Evolutionary conservation across 805 yeast genomes (phyloP).

Genomic region (Hagleromyces aurorensis): DNA sequence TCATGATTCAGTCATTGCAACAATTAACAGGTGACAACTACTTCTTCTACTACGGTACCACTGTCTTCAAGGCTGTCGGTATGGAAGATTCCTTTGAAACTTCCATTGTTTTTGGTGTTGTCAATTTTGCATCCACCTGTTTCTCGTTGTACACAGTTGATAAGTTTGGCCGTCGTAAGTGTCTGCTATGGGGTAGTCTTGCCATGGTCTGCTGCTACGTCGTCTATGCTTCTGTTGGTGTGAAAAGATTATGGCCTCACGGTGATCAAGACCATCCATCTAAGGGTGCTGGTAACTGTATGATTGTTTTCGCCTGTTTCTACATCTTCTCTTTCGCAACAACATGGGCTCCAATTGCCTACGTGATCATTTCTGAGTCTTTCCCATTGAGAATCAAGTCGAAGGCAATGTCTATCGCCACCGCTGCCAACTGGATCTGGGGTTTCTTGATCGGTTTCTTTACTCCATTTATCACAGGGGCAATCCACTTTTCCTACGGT

Average conservation of each 20-base stretch:
- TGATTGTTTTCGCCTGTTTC: conserved; percentile 67
- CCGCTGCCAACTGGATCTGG: conserved; percentile 62
- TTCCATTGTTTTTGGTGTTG: conserved; percentile 52
- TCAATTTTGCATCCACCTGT: conserved; percentile 53
- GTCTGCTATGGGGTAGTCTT: conserved; percentile 41
- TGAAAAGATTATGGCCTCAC: conserved; percentile 37
- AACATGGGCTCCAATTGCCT: conserved; percentile 72
- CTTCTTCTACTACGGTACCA: conserved; percentile 62
- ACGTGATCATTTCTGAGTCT: conserved; percentile 59
- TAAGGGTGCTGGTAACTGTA: conserved; percentile 56
- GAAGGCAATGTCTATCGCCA: conserved; percentile 51
- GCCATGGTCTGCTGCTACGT: conserved; percentile 43
- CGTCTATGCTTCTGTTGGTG: conserved; percentile 57
- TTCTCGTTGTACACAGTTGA: conserved; percentile 46
- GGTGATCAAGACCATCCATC: conserved; percentile 31
- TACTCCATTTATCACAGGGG: conserved; percentile 64
- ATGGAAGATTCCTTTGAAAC: conserved; percentile 52
- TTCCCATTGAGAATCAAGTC: conserved; percentile 67
- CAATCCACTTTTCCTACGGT: conserved; percentile 67
- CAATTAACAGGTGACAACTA: conserved; percentile 65
- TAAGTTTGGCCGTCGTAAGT: conserved; percentile 46
- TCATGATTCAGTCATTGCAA: conserved; percentile 55
- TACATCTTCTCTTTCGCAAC: conserved; percentile 70
- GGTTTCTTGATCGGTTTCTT: conserved; percentile 62
- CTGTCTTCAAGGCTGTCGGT: conserved; percentile 57